Conservation (phyloP, 371 early-diverging fungal genomes). For the Haplosporangium sp. region DNA sequence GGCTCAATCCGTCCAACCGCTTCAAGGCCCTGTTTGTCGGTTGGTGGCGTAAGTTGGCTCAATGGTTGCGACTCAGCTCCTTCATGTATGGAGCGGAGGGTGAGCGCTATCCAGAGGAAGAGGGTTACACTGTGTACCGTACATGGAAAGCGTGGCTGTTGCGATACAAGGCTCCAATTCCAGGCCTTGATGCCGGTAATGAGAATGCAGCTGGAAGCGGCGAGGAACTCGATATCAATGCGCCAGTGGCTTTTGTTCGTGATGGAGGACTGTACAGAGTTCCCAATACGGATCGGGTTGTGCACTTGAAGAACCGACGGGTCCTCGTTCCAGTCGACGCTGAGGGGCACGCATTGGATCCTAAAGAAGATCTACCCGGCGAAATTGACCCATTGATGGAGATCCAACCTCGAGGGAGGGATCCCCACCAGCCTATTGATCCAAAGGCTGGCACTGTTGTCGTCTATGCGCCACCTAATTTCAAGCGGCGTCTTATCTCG, state of each 20-base stretch:
- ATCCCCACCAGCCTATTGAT: constrained; percentile 49
- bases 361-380: constrained; percentile 65
- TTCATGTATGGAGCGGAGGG: constrained; percentile 77
- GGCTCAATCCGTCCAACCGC: constrained; percentile 60
- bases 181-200: constrained; percentile 5
- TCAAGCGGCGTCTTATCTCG: constrained; percentile 56
- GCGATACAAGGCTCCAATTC: constrained; percentile 37
- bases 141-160: constrained; percentile 63
- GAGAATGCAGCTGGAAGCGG: constrained; percentile 20
- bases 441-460: constrained; percentile 60
- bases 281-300: constrained; percentile 68
- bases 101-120: constrained; percentile 72
- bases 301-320: constrained; percentile 70
- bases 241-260: constrained; percentile 66
- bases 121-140: constrained; percentile 61
- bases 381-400: constrained; percentile 64
- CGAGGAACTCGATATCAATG: constrained; percentile 31
- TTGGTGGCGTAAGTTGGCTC: constrained; percentile 74
- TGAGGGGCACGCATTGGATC: constrained; percentile 68
- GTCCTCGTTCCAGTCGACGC: constrained; percentile 82
- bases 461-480: constrained; percentile 76
- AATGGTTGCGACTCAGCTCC: constrained; percentile 75
- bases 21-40: constrained; percentile 55
- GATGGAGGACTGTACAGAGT: constrained; percentile 71
- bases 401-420: constrained; percentile 58